Evolutionary conservation across 2,329 filamentous ascomycete genomes (phyloP).

Genomic region (Cryphonectria parasitica): DNA sequence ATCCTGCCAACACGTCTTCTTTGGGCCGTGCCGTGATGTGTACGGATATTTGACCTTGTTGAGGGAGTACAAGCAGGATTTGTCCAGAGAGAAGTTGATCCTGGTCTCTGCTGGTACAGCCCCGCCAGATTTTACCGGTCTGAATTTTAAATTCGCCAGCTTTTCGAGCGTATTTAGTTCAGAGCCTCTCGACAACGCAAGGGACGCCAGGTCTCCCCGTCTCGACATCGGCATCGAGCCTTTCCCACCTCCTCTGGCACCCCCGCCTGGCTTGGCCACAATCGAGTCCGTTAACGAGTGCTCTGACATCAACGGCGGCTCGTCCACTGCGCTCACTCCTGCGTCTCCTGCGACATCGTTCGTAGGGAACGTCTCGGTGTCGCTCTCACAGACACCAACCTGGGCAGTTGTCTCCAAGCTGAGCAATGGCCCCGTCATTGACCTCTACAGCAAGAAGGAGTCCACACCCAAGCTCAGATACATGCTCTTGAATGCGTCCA

Average conservation of each 20-base stretch:
- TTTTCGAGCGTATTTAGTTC: constrained; percentile 40
- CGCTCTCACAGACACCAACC: background rate
- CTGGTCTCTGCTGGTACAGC: constrained; percentile 40
- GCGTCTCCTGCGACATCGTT: background rate
- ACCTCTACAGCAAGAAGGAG: constrained; percentile 25
- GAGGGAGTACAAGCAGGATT: constrained; percentile 38
- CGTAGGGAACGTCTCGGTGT: background rate
- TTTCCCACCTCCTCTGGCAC: constrained; percentile 15
- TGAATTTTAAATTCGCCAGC: constrained; percentile 35
- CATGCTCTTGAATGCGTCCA: constrained; percentile 25
- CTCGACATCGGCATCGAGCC: constrained; percentile 25
- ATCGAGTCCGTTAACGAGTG: background rate
- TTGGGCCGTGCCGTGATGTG: constrained; percentile 40
- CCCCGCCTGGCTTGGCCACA: background rate
- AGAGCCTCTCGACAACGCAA: constrained; percentile 31
- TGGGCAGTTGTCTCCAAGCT: constrained; percentile 27
- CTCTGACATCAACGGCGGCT: background rate
- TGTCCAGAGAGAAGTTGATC: constrained; percentile 36
- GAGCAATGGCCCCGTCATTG: constrained; percentile 21
- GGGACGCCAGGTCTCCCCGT: background rate
- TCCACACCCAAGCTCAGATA: constrained; percentile 21
- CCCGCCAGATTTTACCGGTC: constrained; percentile 37
- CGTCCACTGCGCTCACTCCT: background rate
- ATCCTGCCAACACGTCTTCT: constrained; percentile 40
- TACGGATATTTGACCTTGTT: constrained; percentile 42